Percentiles rank a stretch among this genome's conserved stretches.
phyloP scores from a whole-genome alignment of 2,329 filamentous ascomycete species.

The Fusarium sarcochroum region DNA sequence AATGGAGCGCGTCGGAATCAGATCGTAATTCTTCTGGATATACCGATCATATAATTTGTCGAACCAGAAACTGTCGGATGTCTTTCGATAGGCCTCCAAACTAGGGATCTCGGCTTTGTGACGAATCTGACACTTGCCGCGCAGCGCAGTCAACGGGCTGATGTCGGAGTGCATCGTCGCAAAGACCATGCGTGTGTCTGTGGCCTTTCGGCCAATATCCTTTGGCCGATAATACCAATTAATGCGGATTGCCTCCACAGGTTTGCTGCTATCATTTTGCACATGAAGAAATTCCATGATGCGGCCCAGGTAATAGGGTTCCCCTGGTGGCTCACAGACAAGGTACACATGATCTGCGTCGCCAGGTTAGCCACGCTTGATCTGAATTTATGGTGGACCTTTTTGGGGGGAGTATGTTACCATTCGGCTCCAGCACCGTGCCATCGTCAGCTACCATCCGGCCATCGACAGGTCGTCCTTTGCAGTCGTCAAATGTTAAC shows the following conservation, averaged over 20 bases:
- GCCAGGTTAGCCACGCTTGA: conserved; percentile 52
- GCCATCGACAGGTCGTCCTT: conserved; percentile 78
- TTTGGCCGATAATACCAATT: conserved; percentile 99
- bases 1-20: conserved; percentile 90
- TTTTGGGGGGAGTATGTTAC: conserved; percentile 63
- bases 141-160: conserved; percentile 90
- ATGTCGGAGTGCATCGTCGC: conserved; percentile 99
- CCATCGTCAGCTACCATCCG: conserved; percentile 92
- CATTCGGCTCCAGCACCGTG: conserved; percentile 85
- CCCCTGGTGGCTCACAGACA: conserved; percentile 95
- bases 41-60: conserved; percentile 98
- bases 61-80: conserved; percentile 93
- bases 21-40: conserved; percentile 97
- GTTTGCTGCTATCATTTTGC: conserved; percentile 78
- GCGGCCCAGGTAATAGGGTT: conserved; percentile 96
- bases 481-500: conserved; percentile 85
- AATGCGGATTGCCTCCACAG: conserved; percentile 89
- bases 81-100: conserved; percentile 86
- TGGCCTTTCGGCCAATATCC: conserved; percentile 92
- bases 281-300: conserved; percentile 98
- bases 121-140: conserved; percentile 91
- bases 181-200: conserved; percentile 91
- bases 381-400: conserved; percentile 42
- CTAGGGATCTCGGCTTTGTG: conserved; percentile 89
- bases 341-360: conserved; percentile 85